Evolutionary conservation across 1,139 yeast genomes (phyloP).

Genomic region (Eremothecium gossypii): DNA sequence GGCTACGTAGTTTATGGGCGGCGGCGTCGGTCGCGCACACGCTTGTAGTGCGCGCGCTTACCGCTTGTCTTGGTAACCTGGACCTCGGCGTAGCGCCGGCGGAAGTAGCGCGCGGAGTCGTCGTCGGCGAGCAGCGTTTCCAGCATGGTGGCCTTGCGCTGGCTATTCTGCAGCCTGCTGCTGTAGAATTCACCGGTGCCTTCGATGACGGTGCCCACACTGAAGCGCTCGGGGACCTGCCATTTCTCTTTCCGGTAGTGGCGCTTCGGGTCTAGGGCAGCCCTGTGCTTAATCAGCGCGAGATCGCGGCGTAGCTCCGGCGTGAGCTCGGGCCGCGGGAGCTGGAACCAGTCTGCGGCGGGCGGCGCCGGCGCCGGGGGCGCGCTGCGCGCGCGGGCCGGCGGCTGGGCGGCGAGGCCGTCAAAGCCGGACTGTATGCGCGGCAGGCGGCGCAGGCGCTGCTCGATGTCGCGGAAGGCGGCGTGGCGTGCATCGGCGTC

Average conservation of each 20-base stretch:
- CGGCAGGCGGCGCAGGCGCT: slow-evolving; percentile 22
- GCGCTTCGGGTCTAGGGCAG: slow-evolving; percentile 89
- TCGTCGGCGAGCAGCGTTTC: slow-evolving; percentile 75
- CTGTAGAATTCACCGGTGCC: slow-evolving; percentile 74
- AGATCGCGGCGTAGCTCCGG: slow-evolving; percentile 62
- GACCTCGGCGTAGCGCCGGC: slow-evolving; percentile 73
- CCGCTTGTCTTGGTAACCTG: slow-evolving; percentile 72
- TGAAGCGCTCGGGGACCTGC: slow-evolving; percentile 72
- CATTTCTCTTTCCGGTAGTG: slow-evolving; percentile 87
- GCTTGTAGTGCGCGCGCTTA: slow-evolving; percentile 58
- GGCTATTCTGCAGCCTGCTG: slow-evolving; percentile 57
- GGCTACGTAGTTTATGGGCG: slow-evolving; percentile 25
- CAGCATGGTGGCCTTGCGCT: slow-evolving; percentile 68
- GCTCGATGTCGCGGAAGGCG: slow-evolving; percentile 23
- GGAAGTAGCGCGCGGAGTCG: slow-evolving; percentile 66
- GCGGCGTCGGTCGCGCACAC: slow-evolving; percentile 52
- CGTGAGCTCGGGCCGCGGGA: slow-evolving; percentile 75
- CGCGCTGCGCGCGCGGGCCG: slow-evolving; percentile 46
- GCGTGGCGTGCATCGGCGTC: slow-evolving; percentile 14
- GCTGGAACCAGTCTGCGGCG: slow-evolving; percentile 59
- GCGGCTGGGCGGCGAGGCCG: slow-evolving; percentile 14
- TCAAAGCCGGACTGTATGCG: slow-evolving; percentile 26
- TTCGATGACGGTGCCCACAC: slow-evolving; percentile 80
- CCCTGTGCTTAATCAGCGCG: slow-evolving; percentile 70
- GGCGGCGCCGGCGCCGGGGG: slow-evolving; percentile 12